Conservation (phyloP, 257 asterid genomes). For the Cinchona pubescens region DNA sequence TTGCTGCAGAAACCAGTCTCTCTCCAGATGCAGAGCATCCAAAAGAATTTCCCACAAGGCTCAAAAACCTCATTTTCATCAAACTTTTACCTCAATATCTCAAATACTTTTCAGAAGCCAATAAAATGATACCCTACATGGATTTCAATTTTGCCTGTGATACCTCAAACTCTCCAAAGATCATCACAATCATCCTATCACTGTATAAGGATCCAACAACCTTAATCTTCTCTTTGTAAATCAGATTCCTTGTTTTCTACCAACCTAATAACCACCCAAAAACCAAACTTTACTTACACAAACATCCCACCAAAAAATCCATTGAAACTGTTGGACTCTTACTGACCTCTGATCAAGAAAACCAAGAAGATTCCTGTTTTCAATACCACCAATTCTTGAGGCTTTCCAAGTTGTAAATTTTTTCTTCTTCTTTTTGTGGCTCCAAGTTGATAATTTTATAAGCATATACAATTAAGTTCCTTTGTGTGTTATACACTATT, state of each 20-base stretch:
- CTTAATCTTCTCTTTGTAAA: constrained; percentile 12
- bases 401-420: constrained; percentile 36
- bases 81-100: constrained; percentile 19
- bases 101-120: not conserved
- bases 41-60: constrained; percentile 81
- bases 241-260: constrained; percentile 37
- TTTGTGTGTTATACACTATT: constrained; percentile 24
- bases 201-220: constrained; percentile 7
- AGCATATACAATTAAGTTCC: not conserved
- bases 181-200: not conserved
- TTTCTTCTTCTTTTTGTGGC: too few relatives aligned
- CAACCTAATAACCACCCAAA: constrained; percentile 37
- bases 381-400: constrained; percentile 30
- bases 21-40: constrained; percentile 96
- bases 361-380: constrained; percentile 22
- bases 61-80: constrained; percentile 60
- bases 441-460: constrained; percentile 36
- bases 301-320: constrained; percentile 24
- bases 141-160: constrained; percentile 3
- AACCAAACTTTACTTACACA: constrained; percentile 36
- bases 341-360: constrained; percentile 21
- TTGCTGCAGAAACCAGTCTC: constrained; percentile 84
- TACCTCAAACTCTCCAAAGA: constrained; percentile 16
- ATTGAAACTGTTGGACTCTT: constrained; percentile 34
- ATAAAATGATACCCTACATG: constrained; percentile 11